Evolutionary conservation across 2,329 filamentous ascomycete species (phyloP), one percentile per base, ranked within the genome.

Genomic region (Aciculosporium take): DNA sequence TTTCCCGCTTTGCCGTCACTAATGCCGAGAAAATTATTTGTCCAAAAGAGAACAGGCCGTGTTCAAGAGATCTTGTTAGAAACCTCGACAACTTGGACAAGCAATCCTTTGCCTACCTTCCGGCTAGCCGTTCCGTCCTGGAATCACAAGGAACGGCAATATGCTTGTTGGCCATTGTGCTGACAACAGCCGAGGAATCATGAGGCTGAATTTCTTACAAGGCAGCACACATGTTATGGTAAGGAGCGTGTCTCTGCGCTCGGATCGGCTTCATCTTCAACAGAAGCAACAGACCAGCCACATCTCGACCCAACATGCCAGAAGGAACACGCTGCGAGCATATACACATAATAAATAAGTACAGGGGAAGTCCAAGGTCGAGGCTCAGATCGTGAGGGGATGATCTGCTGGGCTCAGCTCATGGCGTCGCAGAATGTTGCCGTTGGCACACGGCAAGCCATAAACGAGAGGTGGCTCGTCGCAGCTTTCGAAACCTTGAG

Each of bases 201-300:
- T 38, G 44, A 30, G 44, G 41, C 39, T 46, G 41, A 44, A 44
- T 46, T 30, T 43, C 37, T 37, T 36, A 36, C 29, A 39, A 34
- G 43, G n/a, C n/a, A n/a, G n/a, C n/a, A n/a, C n/a, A n/a, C n/a
- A n/a, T n/a, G n/a, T n/a, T n/a, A n/a, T n/a, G n/a, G n/a, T n/a
- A n/a, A n/a, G n/a, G n/a, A n/a, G n/a, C n/a, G n/a, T n/a, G n/a
- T n/a, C n/a, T n/a, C n/a, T n/a, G n/a, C n/a, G n/a, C n/a, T n/a
- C n/a, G n/a, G n/a, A n/a, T n/a, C n/a, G n/a, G n/a, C n/a, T 21
- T 34, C 29, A 39, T 45, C 39, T 39, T 35, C 6, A 23, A 20
- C 23, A 34, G 31, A 36, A 36, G 23, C n/a, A 24, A 7, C 23
- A 7, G 32, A 25, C 24, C 23, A 41, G 39, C 39, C 39, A 41